Conservation (phyloP, 371 early-diverging fungal species). For the Mortierella sp. region DNA sequence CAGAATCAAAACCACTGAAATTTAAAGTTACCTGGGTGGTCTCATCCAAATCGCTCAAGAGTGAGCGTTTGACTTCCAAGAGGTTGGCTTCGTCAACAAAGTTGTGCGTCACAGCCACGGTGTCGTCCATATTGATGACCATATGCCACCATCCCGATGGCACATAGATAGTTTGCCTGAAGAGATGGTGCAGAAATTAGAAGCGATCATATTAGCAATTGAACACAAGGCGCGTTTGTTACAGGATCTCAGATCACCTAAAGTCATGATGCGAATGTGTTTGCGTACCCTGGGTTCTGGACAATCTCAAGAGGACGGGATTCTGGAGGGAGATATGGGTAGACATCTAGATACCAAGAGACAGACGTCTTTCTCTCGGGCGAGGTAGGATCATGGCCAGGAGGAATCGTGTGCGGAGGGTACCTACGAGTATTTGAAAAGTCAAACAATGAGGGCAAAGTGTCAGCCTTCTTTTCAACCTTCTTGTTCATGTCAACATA, state of each 20-base stretch:
- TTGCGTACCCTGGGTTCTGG: constrained; percentile 52
- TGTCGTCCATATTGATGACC: constrained; percentile 59
- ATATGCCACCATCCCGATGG: constrained; percentile 61
- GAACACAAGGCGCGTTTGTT: no score
- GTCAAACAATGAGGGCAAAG: not conserved
- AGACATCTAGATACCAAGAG: constrained; percentile 58
- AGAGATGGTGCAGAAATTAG: not conserved
- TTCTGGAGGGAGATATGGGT: constrained; percentile 45
- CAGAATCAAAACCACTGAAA: not conserved
- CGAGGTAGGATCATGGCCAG: constrained; percentile 46
- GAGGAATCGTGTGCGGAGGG: constrained; percentile 55
- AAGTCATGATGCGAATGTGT: not conserved
- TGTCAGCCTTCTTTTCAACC: not conserved
- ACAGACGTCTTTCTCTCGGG: constrained; percentile 35
- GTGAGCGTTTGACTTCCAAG: constrained; percentile 27
- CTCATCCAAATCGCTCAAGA: constrained; percentile 19
- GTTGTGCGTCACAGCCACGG: constrained; percentile 60
- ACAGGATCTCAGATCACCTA: not conserved
- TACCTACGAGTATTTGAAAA: constrained; percentile 29
- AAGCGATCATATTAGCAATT: not conserved
- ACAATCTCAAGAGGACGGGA: constrained; percentile 53
- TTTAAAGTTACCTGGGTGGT: constrained; percentile 17
- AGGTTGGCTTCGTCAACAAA: constrained; percentile 56
- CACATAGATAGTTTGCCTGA: constrained; percentile 50
- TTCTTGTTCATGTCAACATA: not conserved